Evolutionary conservation across 2,329 filamentous ascomycete genomes (phyloP), one percentile per base, ranked within the genome.

Genomic region (Malbranchea cinnamomea): DNA sequence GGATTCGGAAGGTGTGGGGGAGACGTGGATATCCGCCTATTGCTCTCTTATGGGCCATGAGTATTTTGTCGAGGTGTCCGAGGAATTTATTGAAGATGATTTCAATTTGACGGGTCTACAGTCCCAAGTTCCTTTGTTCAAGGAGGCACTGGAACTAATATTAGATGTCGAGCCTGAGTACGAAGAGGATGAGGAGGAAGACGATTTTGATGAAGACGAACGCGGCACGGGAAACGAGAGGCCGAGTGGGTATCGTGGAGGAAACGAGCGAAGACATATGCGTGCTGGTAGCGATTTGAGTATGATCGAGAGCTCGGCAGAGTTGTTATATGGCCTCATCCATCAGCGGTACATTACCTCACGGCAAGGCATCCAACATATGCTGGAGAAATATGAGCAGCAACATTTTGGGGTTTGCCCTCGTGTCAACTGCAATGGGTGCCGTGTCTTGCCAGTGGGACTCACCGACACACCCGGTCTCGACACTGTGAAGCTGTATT

Each of bases 31-130:
- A 62, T 79, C 83, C 40, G 91, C 85, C 35, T 98, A 94, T 57
- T 98, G 89, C 65, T 84, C 82, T 22, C 67, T 95, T 26, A 71
- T 95, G 37, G 89, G 89, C 38, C 89, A 98, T 54, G 89, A 98
- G 58, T 98, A 95, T 62, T 98, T 98, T 57, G 89, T 89, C 39
- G 89, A 98, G 63, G 87, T 98, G 29, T 89, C 83, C 26, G 89
- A 98, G 60, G 89, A 98, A 50, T 98, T 98, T 48, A 95, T 98
- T 51, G 89, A 98, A 57, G 89, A 98, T 73, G 89, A 98, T 57
- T 98, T 98, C 67, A 98, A 98, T 58, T 67, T 98, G 41, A 98
- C 89, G 1, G 89, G 89, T 28, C 66, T 98, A 47, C 84, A 93
- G 57, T 80, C 77, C 36, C 87, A 95, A 60, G 89, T 98, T 30